phyloP scores from a whole-genome alignment of 176 grass and related monocot genomes.

The Alloteropsis semialata region DNA sequence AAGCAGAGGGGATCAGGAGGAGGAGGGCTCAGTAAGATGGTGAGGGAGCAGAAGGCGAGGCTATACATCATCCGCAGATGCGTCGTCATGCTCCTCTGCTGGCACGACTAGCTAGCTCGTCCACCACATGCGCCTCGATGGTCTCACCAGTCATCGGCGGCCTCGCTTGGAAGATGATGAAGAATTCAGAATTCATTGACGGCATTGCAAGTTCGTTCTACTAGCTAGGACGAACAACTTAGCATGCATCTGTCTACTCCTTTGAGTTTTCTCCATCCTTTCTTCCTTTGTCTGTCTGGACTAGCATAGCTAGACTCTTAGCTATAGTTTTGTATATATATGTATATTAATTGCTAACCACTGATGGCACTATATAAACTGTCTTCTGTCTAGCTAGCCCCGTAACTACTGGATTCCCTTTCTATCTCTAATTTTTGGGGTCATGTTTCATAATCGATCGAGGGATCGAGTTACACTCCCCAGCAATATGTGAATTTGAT shows the following conservation, averaged over 20 bases:
- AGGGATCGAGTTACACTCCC: neutral
- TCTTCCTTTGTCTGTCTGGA: neutral
- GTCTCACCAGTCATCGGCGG: neutral
- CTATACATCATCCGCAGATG: conserved; percentile 49
- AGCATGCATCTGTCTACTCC: neutral
- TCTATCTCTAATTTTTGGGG: neutral
- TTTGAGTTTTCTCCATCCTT: neutral
- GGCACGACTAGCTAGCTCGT: conserved; percentile 11
- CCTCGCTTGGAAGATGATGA: neutral
- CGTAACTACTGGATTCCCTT: neutral
- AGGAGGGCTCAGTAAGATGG: conserved; percentile 13
- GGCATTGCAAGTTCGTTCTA: neutral
- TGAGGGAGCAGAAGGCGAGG: conserved; percentile 35
- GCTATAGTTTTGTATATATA: neutral
- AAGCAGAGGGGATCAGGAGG: conserved; percentile 5
- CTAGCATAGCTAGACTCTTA: neutral
- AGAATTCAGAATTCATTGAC: neutral
- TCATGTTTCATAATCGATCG: neutral
- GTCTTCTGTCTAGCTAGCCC: neutral
- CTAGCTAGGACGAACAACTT: too few relatives aligned
- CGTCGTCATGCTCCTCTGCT: conserved; percentile 39
- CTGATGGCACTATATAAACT: neutral
- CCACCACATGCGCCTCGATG: neutral
- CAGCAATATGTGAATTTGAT: neutral
- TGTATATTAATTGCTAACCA: neutral